Conservation (phyloP, 352 stramenopile genomes). For the Pelagophyceae sp. region DNA sequence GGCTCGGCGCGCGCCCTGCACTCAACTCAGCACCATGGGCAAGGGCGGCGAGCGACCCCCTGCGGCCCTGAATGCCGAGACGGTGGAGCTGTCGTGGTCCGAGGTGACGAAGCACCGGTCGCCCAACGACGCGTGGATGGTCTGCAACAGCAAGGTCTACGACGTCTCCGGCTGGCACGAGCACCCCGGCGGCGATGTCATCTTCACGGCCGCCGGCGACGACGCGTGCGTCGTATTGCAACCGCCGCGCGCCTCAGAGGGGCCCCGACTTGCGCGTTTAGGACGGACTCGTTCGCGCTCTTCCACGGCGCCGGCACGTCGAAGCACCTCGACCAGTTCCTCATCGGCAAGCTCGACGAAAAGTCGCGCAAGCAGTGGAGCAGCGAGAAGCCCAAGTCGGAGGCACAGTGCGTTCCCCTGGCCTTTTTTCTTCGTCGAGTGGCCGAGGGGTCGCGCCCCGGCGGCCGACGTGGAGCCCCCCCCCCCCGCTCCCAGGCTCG, state of each 20-base stretch:
- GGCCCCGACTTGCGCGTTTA: too few species aligned
- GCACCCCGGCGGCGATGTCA: conserved; percentile 65
- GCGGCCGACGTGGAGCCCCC: conserved; percentile 19
- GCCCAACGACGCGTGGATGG: conserved; percentile 87
- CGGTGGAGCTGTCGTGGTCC: neutral
- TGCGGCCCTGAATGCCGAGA: neutral
- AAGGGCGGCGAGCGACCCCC: conserved; percentile 6
- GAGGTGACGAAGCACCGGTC: conserved; percentile 29
- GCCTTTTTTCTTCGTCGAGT: neutral
- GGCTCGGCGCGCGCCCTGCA: too few species aligned
- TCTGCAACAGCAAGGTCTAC: conserved; percentile 72
- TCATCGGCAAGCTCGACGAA: conserved; percentile 86
- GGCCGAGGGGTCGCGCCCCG: neutral
- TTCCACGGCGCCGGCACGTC: conserved; percentile 88
- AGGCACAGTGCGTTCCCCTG: conserved; percentile 20
- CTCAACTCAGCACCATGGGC: conserved; percentile 7
- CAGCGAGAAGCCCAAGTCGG: conserved; percentile 36
- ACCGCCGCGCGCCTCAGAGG: too few species aligned
- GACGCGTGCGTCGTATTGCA: conserved; percentile 66
- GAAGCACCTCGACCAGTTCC: conserved; percentile 87
- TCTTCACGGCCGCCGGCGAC: conserved; percentile 93
- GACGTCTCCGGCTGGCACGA: conserved; percentile 61
- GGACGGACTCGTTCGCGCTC: conserved; percentile 92
- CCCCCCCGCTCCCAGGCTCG: conserved; percentile 45
- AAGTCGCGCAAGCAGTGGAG: conserved; percentile 40